phyloP scores from a whole-genome alignment of 148 eudicot species.

The Persicaria tinctoria region DNA sequence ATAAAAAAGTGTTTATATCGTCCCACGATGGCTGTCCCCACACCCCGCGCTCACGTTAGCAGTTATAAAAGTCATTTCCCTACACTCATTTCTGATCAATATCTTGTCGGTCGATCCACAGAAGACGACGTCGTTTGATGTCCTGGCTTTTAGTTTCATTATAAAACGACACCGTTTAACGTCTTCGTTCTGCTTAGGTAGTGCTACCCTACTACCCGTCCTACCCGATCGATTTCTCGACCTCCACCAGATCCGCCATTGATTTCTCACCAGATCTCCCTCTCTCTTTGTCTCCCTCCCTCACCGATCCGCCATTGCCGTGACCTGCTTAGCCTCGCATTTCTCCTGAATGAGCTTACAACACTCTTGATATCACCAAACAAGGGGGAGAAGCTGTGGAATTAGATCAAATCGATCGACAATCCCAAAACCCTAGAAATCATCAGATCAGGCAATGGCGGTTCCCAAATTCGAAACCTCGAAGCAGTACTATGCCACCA shows the following conservation, averaged over 20 bases:
- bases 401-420: neutral
- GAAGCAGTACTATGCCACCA: conserved; percentile 38
- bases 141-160: neutral
- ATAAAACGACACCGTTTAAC: neutral
- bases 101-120: conserved; percentile 8
- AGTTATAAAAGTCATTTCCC: neutral
- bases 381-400: neutral
- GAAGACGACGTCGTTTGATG: neutral
- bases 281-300: neutral
- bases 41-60: conserved; percentile 11
- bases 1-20: neutral
- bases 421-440: neutral
- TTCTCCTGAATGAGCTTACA: neutral
- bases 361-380: neutral
- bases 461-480: conserved; percentile 23
- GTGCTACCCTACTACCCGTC: neutral
- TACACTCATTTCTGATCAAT: neutral
- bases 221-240: neutral
- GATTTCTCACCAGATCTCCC: neutral
- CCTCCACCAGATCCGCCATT: conserved; percentile 4
- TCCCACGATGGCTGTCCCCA: conserved; percentile 8
- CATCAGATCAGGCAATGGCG: neutral
- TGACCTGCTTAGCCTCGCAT: neutral
- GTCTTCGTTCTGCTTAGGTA: neutral
- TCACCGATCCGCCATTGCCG: conserved; percentile 1